Conservation (phyloP, 2,329 filamentous ascomycete species). For the Pseudocercospora macadamiae region DNA sequence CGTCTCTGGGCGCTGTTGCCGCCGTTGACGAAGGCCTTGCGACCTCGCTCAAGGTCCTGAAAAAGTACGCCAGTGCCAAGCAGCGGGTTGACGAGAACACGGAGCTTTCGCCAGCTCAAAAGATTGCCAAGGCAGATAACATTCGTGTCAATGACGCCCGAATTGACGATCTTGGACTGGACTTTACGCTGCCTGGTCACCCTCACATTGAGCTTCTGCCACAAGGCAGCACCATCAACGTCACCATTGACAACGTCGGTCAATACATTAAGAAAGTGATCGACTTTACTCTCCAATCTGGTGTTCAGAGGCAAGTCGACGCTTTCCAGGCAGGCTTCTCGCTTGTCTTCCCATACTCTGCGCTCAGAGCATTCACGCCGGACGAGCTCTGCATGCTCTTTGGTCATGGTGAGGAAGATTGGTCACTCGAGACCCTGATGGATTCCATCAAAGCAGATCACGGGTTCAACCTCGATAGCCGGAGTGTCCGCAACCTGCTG, state of each 20-base stretch:
- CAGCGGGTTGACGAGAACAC: slow-evolving; percentile 76
- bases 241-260: slow-evolving; percentile 91
- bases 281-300: slow-evolving; percentile 85
- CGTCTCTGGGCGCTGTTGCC: slow-evolving; percentile 86
- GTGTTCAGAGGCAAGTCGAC: slow-evolving; percentile 85
- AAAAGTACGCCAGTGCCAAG: slow-evolving; percentile 83
- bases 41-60: slow-evolving; percentile 81
- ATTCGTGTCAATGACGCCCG: slow-evolving; percentile 75
- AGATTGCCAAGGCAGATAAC: slow-evolving; percentile 67
- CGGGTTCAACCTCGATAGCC: slow-evolving; percentile 97
- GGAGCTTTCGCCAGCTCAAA: slow-evolving; percentile 67
- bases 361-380: slow-evolving; percentile 89
- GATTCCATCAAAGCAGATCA: slow-evolving; percentile 99
- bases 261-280: slow-evolving; percentile 86
- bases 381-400: slow-evolving; percentile 95
- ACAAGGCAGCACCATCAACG: slow-evolving; percentile 71
- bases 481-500: slow-evolving; percentile 87
- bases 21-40: slow-evolving; percentile 85
- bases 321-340: slow-evolving; percentile 91
- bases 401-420: slow-evolving; percentile 90
- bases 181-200: slow-evolving; percentile 94
- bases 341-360: slow-evolving; percentile 92
- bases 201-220: slow-evolving; percentile 79
- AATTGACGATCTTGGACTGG: slow-evolving; percentile 85
- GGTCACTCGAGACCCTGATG: slow-evolving; percentile 95